These are phyloP conservation scores for Botrytis sinoallii DNA, from an alignment of 2,329 filamentous ascomycete species.

Conservation along the genomic window DNA sequence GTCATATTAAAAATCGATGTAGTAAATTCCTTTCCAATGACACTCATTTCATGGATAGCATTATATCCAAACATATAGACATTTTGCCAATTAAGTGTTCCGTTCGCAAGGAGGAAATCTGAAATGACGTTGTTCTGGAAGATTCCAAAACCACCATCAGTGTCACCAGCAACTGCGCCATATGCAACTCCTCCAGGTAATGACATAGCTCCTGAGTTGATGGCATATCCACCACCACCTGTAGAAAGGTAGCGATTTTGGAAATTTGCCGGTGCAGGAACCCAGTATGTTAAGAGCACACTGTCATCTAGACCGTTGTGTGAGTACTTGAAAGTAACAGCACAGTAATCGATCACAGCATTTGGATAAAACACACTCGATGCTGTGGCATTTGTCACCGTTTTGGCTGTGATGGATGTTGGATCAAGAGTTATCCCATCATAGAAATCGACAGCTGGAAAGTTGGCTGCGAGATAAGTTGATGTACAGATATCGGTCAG, in stretches of 20 bases:
- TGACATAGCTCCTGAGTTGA: slow-evolving; percentile 39
- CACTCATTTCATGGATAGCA: slow-evolving; percentile 39
- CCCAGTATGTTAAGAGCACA: slow-evolving; percentile 42
- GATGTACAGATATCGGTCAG: background rate
- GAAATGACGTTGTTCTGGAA: slow-evolving; percentile 43
- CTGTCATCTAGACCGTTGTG: slow-evolving; percentile 42
- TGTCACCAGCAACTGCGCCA: slow-evolving; percentile 48
- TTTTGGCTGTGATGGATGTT: slow-evolving; percentile 40
- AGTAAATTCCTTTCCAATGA: slow-evolving; percentile 45
- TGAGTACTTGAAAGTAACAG: slow-evolving; percentile 46
- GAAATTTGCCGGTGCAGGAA: slow-evolving; percentile 44
- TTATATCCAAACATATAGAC: slow-evolving; percentile 42
- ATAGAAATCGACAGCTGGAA: slow-evolving; percentile 1
- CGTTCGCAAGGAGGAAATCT: slow-evolving; percentile 41
- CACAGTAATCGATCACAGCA: slow-evolving; percentile 43
- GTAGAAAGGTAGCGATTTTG: slow-evolving; percentile 47
- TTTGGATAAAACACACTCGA: slow-evolving; percentile 34
- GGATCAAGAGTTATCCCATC: slow-evolving; percentile 31
- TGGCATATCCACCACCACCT: slow-evolving; percentile 47
- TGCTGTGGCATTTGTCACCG: slow-evolving; percentile 39
- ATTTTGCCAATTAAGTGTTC: slow-evolving; percentile 31
- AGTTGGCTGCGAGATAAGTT: background rate
- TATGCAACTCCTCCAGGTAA: slow-evolving; percentile 45
- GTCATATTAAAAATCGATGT: slow-evolving; percentile 41
- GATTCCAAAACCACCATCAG: slow-evolving; percentile 50